Percentiles rank a stretch among this genome's conserved stretches.
phyloP scores from a whole-genome alignment of 2,329 filamentous ascomycete genomes.

The Ophiosphaerella narmari region DNA sequence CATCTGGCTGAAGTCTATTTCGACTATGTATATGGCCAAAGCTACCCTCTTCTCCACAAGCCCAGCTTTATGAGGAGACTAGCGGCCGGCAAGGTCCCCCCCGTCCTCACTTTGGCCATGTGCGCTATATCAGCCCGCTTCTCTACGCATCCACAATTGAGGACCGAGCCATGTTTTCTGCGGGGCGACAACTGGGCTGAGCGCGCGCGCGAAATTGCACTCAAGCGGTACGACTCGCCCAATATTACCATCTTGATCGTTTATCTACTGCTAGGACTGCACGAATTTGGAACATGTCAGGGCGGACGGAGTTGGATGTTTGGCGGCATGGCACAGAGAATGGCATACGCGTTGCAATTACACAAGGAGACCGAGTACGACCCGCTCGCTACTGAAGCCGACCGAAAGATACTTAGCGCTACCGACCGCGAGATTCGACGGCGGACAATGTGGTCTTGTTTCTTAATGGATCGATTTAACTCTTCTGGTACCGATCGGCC shows the following conservation, averaged over 20 bases:
- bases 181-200: constrained; percentile 91
- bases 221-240: constrained; percentile 87
- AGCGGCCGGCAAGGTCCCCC: constrained; percentile 78
- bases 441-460: constrained; percentile 97
- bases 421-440: constrained; percentile 91
- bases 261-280: constrained; percentile 82
- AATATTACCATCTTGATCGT: constrained; percentile 96
- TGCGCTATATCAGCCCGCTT: constrained; percentile 96
- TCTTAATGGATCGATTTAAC: constrained; percentile 96
- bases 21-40: constrained; percentile 92
- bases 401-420: constrained; percentile 73
- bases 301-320: constrained; percentile 95
- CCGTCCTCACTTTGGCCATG: constrained; percentile 89
- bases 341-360: constrained; percentile 94
- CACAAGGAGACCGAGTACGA: constrained; percentile 90
- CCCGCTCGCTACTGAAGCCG: constrained; percentile 66
- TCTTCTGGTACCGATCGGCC: constrained; percentile 93
- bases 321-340: constrained; percentile 90
- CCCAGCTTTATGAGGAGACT: constrained; percentile 94
- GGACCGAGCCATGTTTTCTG: constrained; percentile 76
- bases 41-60: constrained; percentile 92
- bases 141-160: constrained; percentile 82
- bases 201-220: constrained; percentile 83
- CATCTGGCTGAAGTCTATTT: constrained; percentile 95
- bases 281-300: constrained; percentile 97